Base-by-base conservation (phyloP, 2,329 filamentous ascomycete genomes). In the Xylaria arbuscula region DNA sequence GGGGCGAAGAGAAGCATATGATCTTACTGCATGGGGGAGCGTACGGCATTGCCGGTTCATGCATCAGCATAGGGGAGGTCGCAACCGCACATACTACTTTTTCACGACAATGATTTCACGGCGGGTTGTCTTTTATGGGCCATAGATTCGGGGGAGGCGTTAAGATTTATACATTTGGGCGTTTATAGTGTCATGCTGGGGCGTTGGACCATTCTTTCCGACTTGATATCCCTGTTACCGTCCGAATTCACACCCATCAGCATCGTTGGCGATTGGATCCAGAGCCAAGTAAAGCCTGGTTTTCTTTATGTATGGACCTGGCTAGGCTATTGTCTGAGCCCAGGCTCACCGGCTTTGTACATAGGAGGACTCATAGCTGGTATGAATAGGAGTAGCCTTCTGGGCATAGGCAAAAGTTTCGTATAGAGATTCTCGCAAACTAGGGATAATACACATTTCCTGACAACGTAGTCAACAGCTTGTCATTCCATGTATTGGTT, bases 81-180 rank as follows among this genome's bases (percentile, higher is more conserved):
- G 69, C 67, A 67, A 71, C 47, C 50, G 57, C 59, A 64, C 57
- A 59, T 54, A 17, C 69, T 71, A 68, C 63, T 58, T 54, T 61
- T 66, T 67, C 68, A 66, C 67, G 70, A 73, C 72, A 68, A 73
- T 60, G 73, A 72, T 69, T 70, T 63, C 28, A 75, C 68, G 73
- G 74, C 69, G 68, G 69, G 67, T 62, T 70, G 66, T 65, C 36
- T 64, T 62, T 72, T 66, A 71, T 34, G 62, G 69, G 66, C 69
- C 71, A 75, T 76, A 76, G 75, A 76, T 69, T 72, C 67, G 65
- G 70, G 40, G 63, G 50, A 40, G 66, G 71, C 70, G 66, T 71
- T 53, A 70, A 65, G 64, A 66, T 64, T 72, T 58, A 67, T 63
- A 73, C 45, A 59, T 63, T 47, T 64, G 57, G 73, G 73, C 72